Evolutionary conservation across 176 grass and related monocot species (phyloP).

Genomic region (Aegilops speltoides): DNA sequence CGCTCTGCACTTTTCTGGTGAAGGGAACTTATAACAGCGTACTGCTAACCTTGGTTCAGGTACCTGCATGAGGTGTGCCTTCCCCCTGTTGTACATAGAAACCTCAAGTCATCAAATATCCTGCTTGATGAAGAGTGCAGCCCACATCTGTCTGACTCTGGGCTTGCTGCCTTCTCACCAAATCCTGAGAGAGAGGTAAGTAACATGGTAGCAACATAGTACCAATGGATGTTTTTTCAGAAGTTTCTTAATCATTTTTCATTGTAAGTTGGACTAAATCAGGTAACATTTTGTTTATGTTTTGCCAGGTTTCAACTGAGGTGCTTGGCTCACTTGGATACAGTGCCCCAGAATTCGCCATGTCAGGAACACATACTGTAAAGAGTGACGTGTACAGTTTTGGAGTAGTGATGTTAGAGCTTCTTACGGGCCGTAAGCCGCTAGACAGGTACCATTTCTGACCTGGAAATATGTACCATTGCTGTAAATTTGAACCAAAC

Average conservation of each 20-base stretch:
- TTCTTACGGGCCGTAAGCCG: constrained; percentile 86
- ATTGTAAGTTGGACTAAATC: neutral
- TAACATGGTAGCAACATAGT: neutral
- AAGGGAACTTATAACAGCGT: neutral
- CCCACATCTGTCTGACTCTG: constrained; percentile 87
- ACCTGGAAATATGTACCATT: neutral
- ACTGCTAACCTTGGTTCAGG: constrained; percentile 40
- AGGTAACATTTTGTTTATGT: constrained; percentile 1
- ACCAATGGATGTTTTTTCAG: neutral
- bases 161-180: constrained; percentile 85
- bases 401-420: constrained; percentile 91
- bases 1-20: neutral
- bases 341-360: constrained; percentile 87
- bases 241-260: neutral
- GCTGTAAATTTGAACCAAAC: neutral
- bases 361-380: constrained; percentile 81
- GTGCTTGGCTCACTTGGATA: constrained; percentile 86
- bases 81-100: constrained; percentile 75
- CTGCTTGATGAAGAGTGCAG: constrained; percentile 84
- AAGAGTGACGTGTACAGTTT: constrained; percentile 99
- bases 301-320: constrained; percentile 63
- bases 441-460: constrained; percentile 64
- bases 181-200: constrained; percentile 90
- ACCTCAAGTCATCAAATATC: constrained; percentile 89
- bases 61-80: constrained; percentile 97